Conservation (phyloP, 129 eudicot species). For the Arctium lappa region DNA sequence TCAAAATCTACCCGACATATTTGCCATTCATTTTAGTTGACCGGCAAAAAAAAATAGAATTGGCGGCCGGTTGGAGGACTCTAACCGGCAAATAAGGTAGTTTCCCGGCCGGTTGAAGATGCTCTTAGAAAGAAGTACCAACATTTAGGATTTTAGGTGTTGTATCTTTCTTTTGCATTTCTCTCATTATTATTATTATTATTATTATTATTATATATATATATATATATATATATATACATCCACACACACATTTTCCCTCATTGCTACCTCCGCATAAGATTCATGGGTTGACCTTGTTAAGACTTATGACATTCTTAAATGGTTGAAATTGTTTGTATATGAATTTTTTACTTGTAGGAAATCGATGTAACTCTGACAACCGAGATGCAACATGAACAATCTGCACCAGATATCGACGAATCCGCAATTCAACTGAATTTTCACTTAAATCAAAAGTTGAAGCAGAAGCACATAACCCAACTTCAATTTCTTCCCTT, state of each 20-base stretch:
- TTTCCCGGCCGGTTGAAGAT: too few species aligned
- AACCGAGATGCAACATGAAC: slow-evolving; percentile 48
- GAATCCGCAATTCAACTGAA: slow-evolving; percentile 32
- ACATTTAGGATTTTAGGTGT: background rate
- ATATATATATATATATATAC: too few species aligned
- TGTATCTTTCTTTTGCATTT: background rate
- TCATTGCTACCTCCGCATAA: background rate
- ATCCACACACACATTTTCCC: too few species aligned
- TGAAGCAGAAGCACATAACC: slow-evolving; percentile 34
- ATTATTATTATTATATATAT: too few species aligned
- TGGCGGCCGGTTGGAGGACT: too few species aligned
- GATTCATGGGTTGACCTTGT: background rate
- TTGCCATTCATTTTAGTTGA: too few species aligned
- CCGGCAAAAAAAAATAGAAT: too few species aligned
- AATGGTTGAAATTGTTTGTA: slow-evolving; percentile 6
- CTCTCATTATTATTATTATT: too few species aligned
- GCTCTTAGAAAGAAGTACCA: background rate
- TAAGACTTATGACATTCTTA: too few species aligned
- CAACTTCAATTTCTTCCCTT: slow-evolving; percentile 47
- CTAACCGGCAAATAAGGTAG: too few species aligned
- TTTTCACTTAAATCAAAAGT: slow-evolving; percentile 23
- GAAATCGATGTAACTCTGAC: slow-evolving; percentile 53
- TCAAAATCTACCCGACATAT: too few species aligned
- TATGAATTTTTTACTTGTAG: slow-evolving; percentile 23
- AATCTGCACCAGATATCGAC: slow-evolving; percentile 26